These are phyloP conservation scores for Xylaria sp. DNA, from an alignment of 2,329 filamentous ascomycete genomes.

Conservation along the genomic window DNA sequence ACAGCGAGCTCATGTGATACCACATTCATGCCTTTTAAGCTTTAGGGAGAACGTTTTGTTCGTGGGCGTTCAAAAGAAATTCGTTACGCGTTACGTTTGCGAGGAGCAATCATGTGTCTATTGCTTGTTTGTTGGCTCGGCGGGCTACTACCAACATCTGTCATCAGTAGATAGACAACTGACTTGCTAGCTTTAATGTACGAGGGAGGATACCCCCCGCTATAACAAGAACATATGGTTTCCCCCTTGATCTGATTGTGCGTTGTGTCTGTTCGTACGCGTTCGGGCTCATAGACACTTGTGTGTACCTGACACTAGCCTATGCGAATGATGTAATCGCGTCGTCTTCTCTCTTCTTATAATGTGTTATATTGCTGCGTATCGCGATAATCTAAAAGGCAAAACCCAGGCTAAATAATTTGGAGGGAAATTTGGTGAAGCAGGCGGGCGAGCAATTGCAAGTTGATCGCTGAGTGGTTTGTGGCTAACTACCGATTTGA, in stretches of 20 bases:
- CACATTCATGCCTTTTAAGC: slow-evolving; percentile 37
- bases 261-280: neutral
- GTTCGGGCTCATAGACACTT: neutral
- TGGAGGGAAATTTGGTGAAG: too few species aligned
- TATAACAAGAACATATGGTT: neutral
- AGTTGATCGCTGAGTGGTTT: too few species aligned
- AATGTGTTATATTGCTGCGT: too few species aligned
- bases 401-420: too few species aligned
- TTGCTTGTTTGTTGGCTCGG: neutral
- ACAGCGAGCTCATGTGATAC: slow-evolving; percentile 39
- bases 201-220: neutral
- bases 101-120: slow-evolving; percentile 7
- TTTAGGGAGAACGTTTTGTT: slow-evolving; percentile 15
- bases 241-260: neutral
- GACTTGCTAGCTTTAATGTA: neutral
- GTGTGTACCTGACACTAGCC: neutral
- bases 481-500: too few species aligned
- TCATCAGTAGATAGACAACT: neutral
- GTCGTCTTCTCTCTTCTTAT: too few species aligned
- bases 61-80: slow-evolving; percentile 14
- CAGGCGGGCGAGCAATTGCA: too few species aligned
- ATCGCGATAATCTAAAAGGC: too few species aligned
- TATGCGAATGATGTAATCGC: too few species aligned
- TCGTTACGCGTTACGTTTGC: neutral
- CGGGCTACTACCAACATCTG: neutral